Base-by-base conservation (phyloP, 441 rosid species). In the Populus tomentosa region DNA sequence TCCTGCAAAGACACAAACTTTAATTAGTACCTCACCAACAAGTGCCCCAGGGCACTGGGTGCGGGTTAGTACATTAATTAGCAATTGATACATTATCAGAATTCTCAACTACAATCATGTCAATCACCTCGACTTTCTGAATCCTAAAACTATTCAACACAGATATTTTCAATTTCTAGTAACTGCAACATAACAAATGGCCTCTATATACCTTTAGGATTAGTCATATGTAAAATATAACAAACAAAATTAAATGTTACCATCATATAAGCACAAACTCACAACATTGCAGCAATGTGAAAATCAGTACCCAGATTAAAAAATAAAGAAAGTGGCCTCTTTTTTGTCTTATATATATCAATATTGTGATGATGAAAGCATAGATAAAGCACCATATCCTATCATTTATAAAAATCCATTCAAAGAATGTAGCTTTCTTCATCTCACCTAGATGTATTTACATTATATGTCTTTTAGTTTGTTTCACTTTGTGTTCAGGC, bases 1-100 rank as follows among this genome's bases (percentile, higher is more conserved):
- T 59, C 78, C 85, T 82, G 78, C 65, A 56, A 14, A 13, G n/a
- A 64, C 61, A 67, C 5, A 69, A 70, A 26, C 66, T 53, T 69
- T 18, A 38, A 20, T 56, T 56, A 18, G 62, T 53, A 53, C 61
- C 61, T 6, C 61, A 18, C 61, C 6, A 53, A 53, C 61, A 53
- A 5, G 61, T 18, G 21, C 61, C 61, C 61, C 21, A 53, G 61
- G 61, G 9, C 21, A 18, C 2, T 18, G 61, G 0, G 61, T 53
- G 61, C 21, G 21, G 61, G 61, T 6, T 53, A 53, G 21, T 5
- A 18, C 61, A 18, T 18, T 53, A 53, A 53, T 53, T 53, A 53
- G 61, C 7, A 18, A 53, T 1, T 53, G 61, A 53, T 53, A 53
- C 61, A 53, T 53, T 18, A 53, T 53, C 21, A 18, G 61, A 53